Percentiles rank a stretch among this genome's conserved stretches.
phyloP scores from a whole-genome alignment of 495 filamentous ascomycete genomes.

The Penicillium parvum region DNA sequence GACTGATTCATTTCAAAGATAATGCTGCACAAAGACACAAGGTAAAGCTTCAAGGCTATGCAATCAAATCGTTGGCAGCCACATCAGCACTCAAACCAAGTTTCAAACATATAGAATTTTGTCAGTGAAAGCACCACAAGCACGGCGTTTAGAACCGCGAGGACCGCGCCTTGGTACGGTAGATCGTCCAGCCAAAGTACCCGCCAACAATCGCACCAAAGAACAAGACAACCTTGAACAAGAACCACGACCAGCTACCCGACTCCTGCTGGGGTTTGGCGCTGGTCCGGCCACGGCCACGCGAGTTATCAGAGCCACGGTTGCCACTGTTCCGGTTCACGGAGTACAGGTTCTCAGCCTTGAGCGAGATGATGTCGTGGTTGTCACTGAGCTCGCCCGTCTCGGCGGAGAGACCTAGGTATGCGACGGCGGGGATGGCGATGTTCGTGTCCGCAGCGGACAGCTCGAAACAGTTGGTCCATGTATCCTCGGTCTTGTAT shows the following conservation, averaged over 20 bases:
- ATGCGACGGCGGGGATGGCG: constrained; percentile 82
- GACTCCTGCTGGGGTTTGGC: constrained; percentile 35
- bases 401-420: constrained; percentile 93
- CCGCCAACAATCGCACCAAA: constrained; percentile 60
- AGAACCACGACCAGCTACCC: constrained; percentile 88
- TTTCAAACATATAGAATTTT: constrained; percentile 4
- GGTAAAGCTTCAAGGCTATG: constrained; percentile 24
- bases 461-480: constrained; percentile 83
- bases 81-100: too few relatives aligned
- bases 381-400: constrained; percentile 96
- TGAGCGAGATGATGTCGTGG: constrained; percentile 90
- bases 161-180: constrained; percentile 64
- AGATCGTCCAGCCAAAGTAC: constrained; percentile 84
- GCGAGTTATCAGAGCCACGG: constrained; percentile 28
- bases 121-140: neutral
- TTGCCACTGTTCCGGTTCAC: constrained; percentile 42
- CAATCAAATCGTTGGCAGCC: constrained; percentile 22
- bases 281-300: constrained; percentile 33
- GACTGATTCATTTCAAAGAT: neutral
- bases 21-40: constrained; percentile 2
- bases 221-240: constrained; percentile 79
- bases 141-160: constrained; percentile 64
- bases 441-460: constrained; percentile 58
- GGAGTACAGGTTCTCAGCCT: constrained; percentile 84
- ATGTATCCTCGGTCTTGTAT: constrained; percentile 84